Evolutionary conservation across 495 filamentous ascomycete species (phyloP), one percentile per base, ranked within the genome.

Genomic region (Parachaetomium inaequale): DNA sequence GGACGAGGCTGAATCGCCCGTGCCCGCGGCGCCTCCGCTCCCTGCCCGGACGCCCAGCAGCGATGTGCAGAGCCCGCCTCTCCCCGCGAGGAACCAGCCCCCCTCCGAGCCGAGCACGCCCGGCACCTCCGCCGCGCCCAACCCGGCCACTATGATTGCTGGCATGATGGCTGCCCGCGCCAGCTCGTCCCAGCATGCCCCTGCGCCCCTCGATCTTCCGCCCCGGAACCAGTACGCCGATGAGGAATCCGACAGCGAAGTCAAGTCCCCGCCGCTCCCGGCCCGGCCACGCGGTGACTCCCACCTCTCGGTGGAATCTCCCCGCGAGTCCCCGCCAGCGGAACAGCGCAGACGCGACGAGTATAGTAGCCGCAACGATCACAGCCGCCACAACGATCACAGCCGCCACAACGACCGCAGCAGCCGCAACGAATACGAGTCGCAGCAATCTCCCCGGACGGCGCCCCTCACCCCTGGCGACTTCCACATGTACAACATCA

Each of bases 401-500:
- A 40, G 14, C 36, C 14, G 6, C 10, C 36, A 15, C 14, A 15
- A 40, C 17, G 36, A 40, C 36, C 36, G 23, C 45, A 51, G 59
- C 6, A 65, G 59, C 53, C 55, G 63, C 36, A 7, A 17, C 54
- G 72, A 76, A 32, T 61, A 64, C 50, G 61, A 70, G 56, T 66
- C 58, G 59, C 69, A 60, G 38, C 68, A 43, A 62, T 69, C 62
- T 45, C 73, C 56, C 58, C 69, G 61, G 19, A 69, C 68, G 10
- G 58, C 70, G 8, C 68, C 73, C 38, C 80, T 82, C 3, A 87
- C 85, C 17, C 88, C 87, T 5, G 89, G 88, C 12, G 90, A 90
- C 23, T 97, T 90, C 70, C 91, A 93, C 68, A 81, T 97, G 68
- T 97, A 96, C 75, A 96, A 93, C 68, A 90, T 99, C 74, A 93